Percentiles rank a stretch among this genome's conserved stretches.
These are phyloP conservation scores for Lagerstroemia speciosa DNA, from an alignment of 345 rosid species.

Conservation along the genomic window DNA sequence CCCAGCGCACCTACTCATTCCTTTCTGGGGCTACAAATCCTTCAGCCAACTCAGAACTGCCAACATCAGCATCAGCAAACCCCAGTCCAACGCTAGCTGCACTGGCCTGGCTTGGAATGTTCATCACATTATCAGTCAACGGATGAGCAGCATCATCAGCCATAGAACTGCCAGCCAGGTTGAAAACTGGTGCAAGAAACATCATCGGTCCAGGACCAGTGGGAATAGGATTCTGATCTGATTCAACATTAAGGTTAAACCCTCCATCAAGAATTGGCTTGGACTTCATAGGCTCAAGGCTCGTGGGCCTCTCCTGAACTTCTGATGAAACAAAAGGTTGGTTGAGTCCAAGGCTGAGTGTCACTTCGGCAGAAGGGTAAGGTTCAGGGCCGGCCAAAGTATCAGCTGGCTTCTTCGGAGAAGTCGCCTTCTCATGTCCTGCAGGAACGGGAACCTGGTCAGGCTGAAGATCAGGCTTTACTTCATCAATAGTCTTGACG, in stretches of 20 bases:
- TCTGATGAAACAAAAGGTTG: not conserved
- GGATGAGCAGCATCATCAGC: not conserved
- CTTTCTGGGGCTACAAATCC: not conserved
- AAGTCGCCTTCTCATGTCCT: not conserved
- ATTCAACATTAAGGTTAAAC: not conserved
- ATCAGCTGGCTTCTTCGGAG: not conserved
- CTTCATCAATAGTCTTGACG: not conserved
- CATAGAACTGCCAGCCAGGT: not conserved
- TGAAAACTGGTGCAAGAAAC: not conserved
- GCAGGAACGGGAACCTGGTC: not conserved
- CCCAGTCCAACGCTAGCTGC: not conserved
- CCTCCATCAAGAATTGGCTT: not conserved
- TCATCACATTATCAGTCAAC: too few relatives aligned
- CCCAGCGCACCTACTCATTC: not conserved
- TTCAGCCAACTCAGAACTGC: not conserved
- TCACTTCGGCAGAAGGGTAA: not conserved
- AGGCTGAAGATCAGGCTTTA: not conserved
- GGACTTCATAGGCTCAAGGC: not conserved
- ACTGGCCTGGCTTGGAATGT: not conserved
- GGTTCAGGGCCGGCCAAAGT: not conserved
- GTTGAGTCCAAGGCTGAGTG: not conserved
- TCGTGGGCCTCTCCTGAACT: not conserved
- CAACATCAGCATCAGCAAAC: not conserved
- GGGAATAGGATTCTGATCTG: not conserved
- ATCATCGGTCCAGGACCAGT: not conserved